A percentile compares a stretch with the other conserved stretches of the same genome.
These are phyloP conservation scores for Spiromastix sp. DNA, from an alignment of 2,329 filamentous ascomycete species.

Conservation along the genomic window DNA sequence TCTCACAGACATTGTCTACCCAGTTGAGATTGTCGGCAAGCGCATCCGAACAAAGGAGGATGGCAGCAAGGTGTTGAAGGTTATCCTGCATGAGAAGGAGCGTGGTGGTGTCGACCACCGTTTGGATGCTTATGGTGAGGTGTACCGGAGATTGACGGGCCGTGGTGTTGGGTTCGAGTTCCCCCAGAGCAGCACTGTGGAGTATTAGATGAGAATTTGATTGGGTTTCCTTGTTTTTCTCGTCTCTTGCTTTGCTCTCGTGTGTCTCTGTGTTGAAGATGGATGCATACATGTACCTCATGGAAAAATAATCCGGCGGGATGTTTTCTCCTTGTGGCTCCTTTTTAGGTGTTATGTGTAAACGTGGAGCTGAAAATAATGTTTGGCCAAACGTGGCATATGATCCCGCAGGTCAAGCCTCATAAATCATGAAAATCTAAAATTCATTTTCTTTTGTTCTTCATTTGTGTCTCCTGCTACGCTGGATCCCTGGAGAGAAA, in stretches of 20 bases:
- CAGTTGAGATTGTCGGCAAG: constrained; percentile 99
- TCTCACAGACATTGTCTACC: constrained; percentile 96
- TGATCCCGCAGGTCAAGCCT: too few relatives aligned
- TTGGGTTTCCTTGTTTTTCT: background rate
- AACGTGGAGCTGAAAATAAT: too few relatives aligned
- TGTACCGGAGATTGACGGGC: constrained; percentile 96
- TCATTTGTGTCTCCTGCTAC: too few relatives aligned
- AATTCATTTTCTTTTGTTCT: too few relatives aligned
- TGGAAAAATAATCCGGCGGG: too few relatives aligned
- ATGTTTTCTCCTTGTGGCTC: too few relatives aligned
- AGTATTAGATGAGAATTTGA: constrained; percentile 56
- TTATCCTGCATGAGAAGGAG: constrained; percentile 99
- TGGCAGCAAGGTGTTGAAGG: constrained; percentile 96
- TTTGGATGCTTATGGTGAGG: constrained; percentile 98
- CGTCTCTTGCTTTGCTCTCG: background rate
- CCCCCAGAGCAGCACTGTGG: constrained; percentile 67
- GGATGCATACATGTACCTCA: constrained; percentile 9
- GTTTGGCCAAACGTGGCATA: too few relatives aligned
- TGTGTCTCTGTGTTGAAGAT: constrained; percentile 18
- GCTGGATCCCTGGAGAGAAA: too few relatives aligned
- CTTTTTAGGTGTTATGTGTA: too few relatives aligned
- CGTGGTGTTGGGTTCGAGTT: constrained; percentile 98
- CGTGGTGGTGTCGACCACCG: constrained; percentile 98
- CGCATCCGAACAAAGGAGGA: constrained; percentile 98
- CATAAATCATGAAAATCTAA: too few relatives aligned